Conservation (phyloP, 2,329 filamentous ascomycete genomes). For the Mycosphaerella sp. region DNA sequence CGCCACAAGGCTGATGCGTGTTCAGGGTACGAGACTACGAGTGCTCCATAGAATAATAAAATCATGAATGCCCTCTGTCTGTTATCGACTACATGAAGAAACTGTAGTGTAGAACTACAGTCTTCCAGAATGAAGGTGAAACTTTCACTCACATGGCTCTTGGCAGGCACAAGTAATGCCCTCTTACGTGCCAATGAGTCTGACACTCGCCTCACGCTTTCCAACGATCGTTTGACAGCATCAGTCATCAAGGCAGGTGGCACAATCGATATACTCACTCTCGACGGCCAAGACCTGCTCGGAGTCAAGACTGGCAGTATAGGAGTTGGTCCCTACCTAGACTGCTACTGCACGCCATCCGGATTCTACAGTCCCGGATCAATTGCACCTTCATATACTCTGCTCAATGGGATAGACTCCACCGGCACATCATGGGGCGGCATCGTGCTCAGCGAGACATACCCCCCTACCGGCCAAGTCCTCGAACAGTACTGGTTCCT, state of each 20-base stretch:
- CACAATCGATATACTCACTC: conserved; percentile 39
- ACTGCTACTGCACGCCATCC: conserved; percentile 57
- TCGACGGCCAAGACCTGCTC: conserved; percentile 50
- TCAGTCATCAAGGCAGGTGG: conserved; percentile 42
- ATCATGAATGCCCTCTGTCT: no score
- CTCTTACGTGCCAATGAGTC: conserved; percentile 31
- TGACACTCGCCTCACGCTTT: conserved; percentile 33
- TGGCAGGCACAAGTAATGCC: neutral
- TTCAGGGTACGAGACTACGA: no score
- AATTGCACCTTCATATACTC: conserved; percentile 44
- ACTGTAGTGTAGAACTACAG: no score
- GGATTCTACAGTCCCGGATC: conserved; percentile 56
- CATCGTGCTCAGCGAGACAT: conserved; percentile 55
- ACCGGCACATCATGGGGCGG: conserved; percentile 51
- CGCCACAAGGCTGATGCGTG: no score
- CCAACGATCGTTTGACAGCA: conserved; percentile 43
- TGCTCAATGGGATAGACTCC: conserved; percentile 49
- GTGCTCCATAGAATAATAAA: no score
- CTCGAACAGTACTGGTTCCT: conserved; percentile 62
- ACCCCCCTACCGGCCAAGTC: conserved; percentile 52
- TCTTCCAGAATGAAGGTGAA: neutral
- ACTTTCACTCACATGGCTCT: neutral
- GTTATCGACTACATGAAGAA: no score
- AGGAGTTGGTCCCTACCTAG: conserved; percentile 52
- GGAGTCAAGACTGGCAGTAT: conserved; percentile 37